A percentile compares a stretch with the other conserved stretches of the same genome.
phyloP scores from a whole-genome alignment of 768 basidiomycete species.

The Dioszegia hungarica region DNA sequence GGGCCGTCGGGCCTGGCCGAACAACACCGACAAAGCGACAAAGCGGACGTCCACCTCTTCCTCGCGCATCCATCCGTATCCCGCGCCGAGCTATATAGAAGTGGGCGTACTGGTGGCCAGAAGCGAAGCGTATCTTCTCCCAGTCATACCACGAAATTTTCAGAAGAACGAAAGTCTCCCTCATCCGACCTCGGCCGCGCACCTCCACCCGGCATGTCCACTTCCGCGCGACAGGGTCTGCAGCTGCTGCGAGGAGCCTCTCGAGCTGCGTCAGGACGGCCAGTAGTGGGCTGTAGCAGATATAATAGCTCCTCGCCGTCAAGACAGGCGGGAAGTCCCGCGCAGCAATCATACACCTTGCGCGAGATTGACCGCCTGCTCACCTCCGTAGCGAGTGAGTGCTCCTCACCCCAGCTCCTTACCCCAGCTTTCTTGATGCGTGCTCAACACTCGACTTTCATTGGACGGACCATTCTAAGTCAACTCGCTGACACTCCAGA shows the following conservation, averaged over 20 bases:
- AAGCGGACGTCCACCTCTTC: too few relatives aligned
- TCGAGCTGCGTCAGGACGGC: not conserved
- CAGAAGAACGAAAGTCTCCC: not conserved
- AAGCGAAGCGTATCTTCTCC: too few relatives aligned
- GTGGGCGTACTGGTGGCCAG: too few relatives aligned
- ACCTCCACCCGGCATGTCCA: not conserved
- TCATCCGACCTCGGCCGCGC: not conserved
- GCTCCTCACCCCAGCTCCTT: not conserved
- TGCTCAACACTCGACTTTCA: not conserved
- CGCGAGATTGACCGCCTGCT: conserved; percentile 41
- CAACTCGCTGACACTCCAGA: conserved; percentile 9
- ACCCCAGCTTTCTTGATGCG: not conserved
- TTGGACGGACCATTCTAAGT: not conserved
- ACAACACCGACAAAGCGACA: not conserved
- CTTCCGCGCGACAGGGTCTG: not conserved
- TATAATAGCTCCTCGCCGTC: not conserved
- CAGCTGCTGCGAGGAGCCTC: not conserved
- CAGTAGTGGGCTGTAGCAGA: not conserved
- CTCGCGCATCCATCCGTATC: too few relatives aligned
- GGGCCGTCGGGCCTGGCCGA: not conserved
- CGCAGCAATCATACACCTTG: conserved; percentile 33
- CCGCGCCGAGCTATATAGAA: too few relatives aligned
- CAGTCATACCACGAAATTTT: not conserved
- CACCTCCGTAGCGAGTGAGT: conserved; percentile 39
- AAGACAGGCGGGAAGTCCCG: conserved; percentile 7